These are phyloP conservation scores for Pseudogymnoascus sp. DNA, from an alignment of 2,329 filamentous ascomycete species.

Conservation along the genomic window DNA sequence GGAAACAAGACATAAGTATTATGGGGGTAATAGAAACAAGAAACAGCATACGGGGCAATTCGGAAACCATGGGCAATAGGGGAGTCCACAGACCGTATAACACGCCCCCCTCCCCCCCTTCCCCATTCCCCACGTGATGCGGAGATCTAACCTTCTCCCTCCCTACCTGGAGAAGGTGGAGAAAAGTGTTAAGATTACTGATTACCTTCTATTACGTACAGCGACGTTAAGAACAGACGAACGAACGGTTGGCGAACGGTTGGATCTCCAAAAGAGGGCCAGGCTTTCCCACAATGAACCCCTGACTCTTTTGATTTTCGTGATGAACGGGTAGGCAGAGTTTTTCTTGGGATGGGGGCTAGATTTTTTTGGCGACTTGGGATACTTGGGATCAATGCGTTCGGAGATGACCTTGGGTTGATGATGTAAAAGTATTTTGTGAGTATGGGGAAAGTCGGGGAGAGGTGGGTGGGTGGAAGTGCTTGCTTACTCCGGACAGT, in stretches of 20 bases:
- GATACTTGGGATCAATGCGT: background rate
- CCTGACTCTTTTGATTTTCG: background rate
- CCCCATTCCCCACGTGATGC: background rate
- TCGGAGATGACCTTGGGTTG: background rate
- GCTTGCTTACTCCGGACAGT: background rate
- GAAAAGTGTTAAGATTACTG: background rate
- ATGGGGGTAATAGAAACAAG: background rate
- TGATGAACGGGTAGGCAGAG: background rate
- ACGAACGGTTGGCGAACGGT: background rate
- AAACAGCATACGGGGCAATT: no score
- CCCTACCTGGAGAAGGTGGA: background rate
- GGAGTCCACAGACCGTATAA: background rate
- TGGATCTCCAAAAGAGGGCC: background rate
- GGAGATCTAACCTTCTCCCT: background rate
- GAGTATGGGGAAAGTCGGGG: background rate
- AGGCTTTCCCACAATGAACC: background rate
- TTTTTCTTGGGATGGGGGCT: background rate
- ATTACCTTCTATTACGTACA: background rate
- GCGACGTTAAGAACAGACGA: background rate
- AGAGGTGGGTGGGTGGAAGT: background rate
- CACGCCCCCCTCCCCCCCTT: no score
- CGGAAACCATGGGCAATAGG: no score
- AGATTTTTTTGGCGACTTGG: background rate
- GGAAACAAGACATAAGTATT: background rate
- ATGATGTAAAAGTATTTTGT: background rate